Evolutionary conservation across 352 stramenopile genomes (phyloP).

Genomic region (Blastocystis sp.): DNA sequence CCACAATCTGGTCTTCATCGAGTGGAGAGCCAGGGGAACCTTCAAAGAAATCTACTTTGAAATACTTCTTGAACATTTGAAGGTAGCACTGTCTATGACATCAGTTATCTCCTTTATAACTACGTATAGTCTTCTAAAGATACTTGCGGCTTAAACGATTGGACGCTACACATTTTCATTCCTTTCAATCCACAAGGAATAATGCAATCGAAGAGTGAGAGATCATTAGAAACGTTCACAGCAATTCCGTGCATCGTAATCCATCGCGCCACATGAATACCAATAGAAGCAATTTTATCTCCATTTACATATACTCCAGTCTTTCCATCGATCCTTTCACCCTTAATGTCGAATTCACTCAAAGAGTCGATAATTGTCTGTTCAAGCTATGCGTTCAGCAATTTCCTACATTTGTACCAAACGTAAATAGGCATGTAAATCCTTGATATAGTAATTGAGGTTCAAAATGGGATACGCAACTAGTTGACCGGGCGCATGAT

Average conservation of each 20-base stretch:
- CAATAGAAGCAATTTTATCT: slow-evolving; percentile 66
- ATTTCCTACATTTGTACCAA: not conserved
- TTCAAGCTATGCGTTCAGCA: slow-evolving; percentile 15
- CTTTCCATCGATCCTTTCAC: slow-evolving; percentile 36
- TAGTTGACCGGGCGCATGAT: slow-evolving; percentile 60
- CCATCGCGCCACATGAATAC: slow-evolving; percentile 64
- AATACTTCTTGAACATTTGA: slow-evolving; percentile 56
- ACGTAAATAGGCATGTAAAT: slow-evolving; percentile 61
- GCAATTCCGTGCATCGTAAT: slow-evolving; percentile 67
- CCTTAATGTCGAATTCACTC: slow-evolving; percentile 51
- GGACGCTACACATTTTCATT: slow-evolving; percentile 65
- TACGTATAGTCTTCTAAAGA: slow-evolving; percentile 61
- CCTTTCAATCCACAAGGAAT: slow-evolving; percentile 67
- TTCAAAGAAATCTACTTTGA: slow-evolving; percentile 61
- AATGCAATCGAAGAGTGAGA: slow-evolving; percentile 59
- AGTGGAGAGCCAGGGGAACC: not conserved
- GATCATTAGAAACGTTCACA: slow-evolving; percentile 63
- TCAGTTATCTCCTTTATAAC: not conserved
- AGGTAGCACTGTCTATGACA: slow-evolving; percentile 33
- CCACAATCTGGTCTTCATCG: slow-evolving; percentile 17
- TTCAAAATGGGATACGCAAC: slow-evolving; percentile 68
- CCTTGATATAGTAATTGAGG: slow-evolving; percentile 67
- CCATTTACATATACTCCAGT: slow-evolving; percentile 67
- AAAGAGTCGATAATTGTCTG: slow-evolving; percentile 62
- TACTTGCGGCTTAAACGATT: slow-evolving; percentile 47